Evolutionary conservation across 257 asterid species (phyloP), one percentile per base, ranked within the genome.

Genomic region (Ophiorrhiza pumila): DNA sequence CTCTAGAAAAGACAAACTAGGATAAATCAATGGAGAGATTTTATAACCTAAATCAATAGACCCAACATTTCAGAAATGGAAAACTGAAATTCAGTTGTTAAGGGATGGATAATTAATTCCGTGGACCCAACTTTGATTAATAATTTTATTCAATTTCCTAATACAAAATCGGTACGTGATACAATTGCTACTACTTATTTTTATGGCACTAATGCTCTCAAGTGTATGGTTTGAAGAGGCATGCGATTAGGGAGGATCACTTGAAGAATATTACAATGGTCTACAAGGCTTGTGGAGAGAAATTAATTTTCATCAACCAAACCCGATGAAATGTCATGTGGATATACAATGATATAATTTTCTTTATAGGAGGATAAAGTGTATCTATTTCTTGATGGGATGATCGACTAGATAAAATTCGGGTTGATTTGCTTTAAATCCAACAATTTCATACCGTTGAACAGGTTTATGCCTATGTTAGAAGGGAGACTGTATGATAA

Each of bases 91-190:
- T 1, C 39, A 27, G 10, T 60, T 25, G 66, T 60, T 10, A 60
- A 60, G 10, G 66, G 66, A 7, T 60, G 20, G 42, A 15, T 60
- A 4, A 60, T 60, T 22, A 60, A 25, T 22, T 60, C 43, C 9
- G 7, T 66, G 71, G 35, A 66, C 31, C 53, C 71, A 1, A 3
- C 52, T 0, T 66, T 43, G 11, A 41, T 66, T 22, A 34, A 29
- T 3, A 66, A 42, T 41, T 66, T 66, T 45, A 66, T 66, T 41
- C 53, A 56, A 13, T 66, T 66, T 42, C 55, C 71, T 8, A 50
- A 20, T 1, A 22, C 56, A 50, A 15, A 50, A 50, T 20, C 0
- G 4, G 56, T 50, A 18, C 15, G 56, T 4, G 56, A 50, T 1
- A 12, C 56, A 6, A 4, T 50, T 50, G 56, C 56, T 1, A 50